These are phyloP conservation scores for Yamadazyma laniorum DNA, from an alignment of 805 yeast species.

Conservation along the genomic window DNA sequence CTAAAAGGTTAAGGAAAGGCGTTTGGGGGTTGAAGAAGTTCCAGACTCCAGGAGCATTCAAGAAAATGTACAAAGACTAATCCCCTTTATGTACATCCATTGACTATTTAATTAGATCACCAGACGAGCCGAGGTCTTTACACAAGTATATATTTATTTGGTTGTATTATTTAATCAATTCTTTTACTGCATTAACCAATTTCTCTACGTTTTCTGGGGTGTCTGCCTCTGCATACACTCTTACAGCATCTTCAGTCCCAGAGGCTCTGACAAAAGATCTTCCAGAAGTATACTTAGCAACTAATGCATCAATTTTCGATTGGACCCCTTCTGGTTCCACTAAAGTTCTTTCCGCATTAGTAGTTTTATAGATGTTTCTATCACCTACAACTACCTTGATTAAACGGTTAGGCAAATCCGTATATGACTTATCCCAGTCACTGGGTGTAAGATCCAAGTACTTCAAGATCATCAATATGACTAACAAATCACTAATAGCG, in stretches of 20 bases:
- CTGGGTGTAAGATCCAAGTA: slow-evolving; percentile 57
- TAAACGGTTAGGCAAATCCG: slow-evolving; percentile 83
- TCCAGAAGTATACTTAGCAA: slow-evolving; percentile 55
- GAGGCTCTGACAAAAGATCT: slow-evolving; percentile 95
- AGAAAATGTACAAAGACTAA: slow-evolving; percentile 51
- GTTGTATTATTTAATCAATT: slow-evolving; percentile 21
- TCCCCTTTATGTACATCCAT: no score
- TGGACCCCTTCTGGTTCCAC: slow-evolving; percentile 79
- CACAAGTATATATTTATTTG: no score
- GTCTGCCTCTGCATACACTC: slow-evolving; percentile 90
- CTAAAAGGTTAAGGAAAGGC: slow-evolving; percentile 59
- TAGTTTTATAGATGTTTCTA: slow-evolving; percentile 73
- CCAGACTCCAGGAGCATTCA: slow-evolving; percentile 78
- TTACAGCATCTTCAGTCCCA: slow-evolving; percentile 96
- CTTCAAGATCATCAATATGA: slow-evolving; percentile 64
- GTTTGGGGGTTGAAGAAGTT: slow-evolving; percentile 62
- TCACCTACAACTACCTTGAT: slow-evolving; percentile 82
- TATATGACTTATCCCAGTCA: slow-evolving; percentile 74
- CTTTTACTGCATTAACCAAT: slow-evolving; percentile 22
- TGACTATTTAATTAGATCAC: neutral
- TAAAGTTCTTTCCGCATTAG: slow-evolving; percentile 85
- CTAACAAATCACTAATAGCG: slow-evolving; percentile 87
- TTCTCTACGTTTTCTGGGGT: slow-evolving; percentile 31
- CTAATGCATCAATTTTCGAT: slow-evolving; percentile 61
- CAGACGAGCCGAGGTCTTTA: no score